Base-by-base conservation (phyloP, 139 green algal genomes). In the Coccomyxa sp. region DNA sequence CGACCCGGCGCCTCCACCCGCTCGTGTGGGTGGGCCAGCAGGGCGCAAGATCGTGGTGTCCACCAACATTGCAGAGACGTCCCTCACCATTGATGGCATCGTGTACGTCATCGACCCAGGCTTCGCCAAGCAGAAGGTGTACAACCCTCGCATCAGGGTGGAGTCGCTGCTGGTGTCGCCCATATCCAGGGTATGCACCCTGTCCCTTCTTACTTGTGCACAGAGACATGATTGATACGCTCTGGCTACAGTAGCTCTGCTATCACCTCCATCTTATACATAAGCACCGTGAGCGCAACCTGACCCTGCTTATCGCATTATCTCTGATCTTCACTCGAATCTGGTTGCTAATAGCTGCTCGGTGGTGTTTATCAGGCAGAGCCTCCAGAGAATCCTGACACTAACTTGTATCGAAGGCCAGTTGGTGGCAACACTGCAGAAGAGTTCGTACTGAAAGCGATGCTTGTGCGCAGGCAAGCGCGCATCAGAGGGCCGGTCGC, bases 11-110 rank as follows among this genome's bases (percentile, higher is more conserved):
- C 91, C 92, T 6, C 85, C 87, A 0, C 83, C 91, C 0, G 72
- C 80, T 0, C 74, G 74, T 6, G 80, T 86, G 7, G 92, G 92
- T 22, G 90, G 92, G 38, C 86, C 86, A 6, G 77, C 91, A 8
- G 95, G 96, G 18, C 91, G 96, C 78, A 99, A 99, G 88, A 98
- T 99, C 76, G 92, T 99, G 29, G 76, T 84, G 22, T 98, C 94
- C 34, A 99, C 96, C 74, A 99, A 99, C 89, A 99, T 99, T 68
- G 96, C 96, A 0, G 96, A 99, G 85, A 99, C 96, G 16, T 98
- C 95, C 7, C 92, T 99, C 18, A 99, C 96, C 39, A 99, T 99
- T 39, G 96, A 99, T 79, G 96, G 96, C 76, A 98, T 99, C 76
- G 95, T 99, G 39, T 99, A 97, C 76, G 96, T 99, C 33, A 98